A percentile compares a stretch with the other conserved stretches of the same genome.
These are phyloP conservation scores for Rhizopus sp. DNA, from an alignment of 371 early-diverging fungal species.

Conservation along the genomic window DNA sequence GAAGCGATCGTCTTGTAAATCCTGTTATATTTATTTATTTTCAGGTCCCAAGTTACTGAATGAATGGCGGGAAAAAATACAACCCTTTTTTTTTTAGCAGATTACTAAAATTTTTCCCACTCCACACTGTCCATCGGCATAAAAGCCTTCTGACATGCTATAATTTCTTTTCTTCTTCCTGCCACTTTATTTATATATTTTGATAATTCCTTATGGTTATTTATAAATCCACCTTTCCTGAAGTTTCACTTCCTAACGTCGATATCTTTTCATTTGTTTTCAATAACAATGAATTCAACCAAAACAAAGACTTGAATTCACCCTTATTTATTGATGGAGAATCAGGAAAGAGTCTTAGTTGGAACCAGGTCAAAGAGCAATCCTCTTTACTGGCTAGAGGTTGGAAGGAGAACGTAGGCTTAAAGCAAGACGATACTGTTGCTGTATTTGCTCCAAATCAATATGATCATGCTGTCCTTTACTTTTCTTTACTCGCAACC, in stretches of 20 bases:
- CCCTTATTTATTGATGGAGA: slow-evolving; percentile 63
- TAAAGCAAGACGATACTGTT: slow-evolving; percentile 69
- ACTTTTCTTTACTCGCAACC: slow-evolving; percentile 41
- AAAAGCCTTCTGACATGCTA: neutral
- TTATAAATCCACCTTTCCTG: slow-evolving; percentile 28
- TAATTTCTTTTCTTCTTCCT: slow-evolving; percentile 3
- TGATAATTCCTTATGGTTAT: slow-evolving; percentile 32
- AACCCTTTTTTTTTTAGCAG: neutral
- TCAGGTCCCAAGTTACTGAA: too few species aligned
- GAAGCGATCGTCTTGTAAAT: too few species aligned
- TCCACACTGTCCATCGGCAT: neutral
- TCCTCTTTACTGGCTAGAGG: slow-evolving; percentile 20
- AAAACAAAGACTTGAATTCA: slow-evolving; percentile 33
- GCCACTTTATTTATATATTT: neutral
- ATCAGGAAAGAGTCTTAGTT: slow-evolving; percentile 58
- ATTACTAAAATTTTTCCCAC: slow-evolving; percentile 5
- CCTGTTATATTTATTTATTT: too few species aligned
- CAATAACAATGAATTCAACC: slow-evolving; percentile 31
- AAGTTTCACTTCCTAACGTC: slow-evolving; percentile 58
- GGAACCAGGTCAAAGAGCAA: slow-evolving; percentile 45
- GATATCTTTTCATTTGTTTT: slow-evolving; percentile 74
- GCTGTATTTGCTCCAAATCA: slow-evolving; percentile 74
- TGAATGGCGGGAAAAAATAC: neutral
- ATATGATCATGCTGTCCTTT: slow-evolving; percentile 43
- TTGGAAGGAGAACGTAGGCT: slow-evolving; percentile 46